Conservation (phyloP, 208 protist species). For the Trypanosoma cruzi region DNA sequence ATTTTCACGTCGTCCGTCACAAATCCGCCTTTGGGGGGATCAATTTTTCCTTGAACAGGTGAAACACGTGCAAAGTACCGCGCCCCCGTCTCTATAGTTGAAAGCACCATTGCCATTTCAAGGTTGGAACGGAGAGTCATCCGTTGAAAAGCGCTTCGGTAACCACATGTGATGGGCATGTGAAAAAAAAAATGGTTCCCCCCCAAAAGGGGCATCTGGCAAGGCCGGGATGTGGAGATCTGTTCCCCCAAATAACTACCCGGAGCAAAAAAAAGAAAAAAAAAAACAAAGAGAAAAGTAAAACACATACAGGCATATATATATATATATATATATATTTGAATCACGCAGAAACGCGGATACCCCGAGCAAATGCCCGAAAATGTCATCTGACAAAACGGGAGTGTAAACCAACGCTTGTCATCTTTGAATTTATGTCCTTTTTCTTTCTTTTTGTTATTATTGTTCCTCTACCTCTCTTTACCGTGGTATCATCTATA, state of each 20-base stretch:
- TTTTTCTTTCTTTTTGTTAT: neutral
- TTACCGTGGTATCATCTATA: too few species aligned
- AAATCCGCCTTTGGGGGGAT: constrained; percentile 63
- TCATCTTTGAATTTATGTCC: neutral
- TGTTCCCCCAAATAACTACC: neutral
- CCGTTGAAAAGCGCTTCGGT: neutral
- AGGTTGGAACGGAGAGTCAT: neutral
- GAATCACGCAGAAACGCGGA: neutral
- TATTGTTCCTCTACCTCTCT: neutral
- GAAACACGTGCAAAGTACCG: constrained; percentile 66
- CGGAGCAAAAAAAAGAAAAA: constrained; percentile 1
- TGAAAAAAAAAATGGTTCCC: neutral
- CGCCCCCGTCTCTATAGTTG: neutral
- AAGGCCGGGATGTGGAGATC: neutral
- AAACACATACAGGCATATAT: constrained; percentile 6
- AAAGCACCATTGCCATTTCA: neutral
- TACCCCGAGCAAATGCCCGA: neutral
- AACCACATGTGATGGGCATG: neutral
- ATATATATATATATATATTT: neutral
- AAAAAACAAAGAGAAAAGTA: neutral
- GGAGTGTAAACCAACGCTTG: neutral
- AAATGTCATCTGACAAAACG: neutral
- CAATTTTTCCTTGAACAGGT: constrained; percentile 62
- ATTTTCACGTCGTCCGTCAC: constrained; percentile 76
- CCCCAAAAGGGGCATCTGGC: neutral